Evolutionary conservation across 192 early-diverging fungal species (phyloP).

Genomic region (Dimargaris xerosporica): DNA sequence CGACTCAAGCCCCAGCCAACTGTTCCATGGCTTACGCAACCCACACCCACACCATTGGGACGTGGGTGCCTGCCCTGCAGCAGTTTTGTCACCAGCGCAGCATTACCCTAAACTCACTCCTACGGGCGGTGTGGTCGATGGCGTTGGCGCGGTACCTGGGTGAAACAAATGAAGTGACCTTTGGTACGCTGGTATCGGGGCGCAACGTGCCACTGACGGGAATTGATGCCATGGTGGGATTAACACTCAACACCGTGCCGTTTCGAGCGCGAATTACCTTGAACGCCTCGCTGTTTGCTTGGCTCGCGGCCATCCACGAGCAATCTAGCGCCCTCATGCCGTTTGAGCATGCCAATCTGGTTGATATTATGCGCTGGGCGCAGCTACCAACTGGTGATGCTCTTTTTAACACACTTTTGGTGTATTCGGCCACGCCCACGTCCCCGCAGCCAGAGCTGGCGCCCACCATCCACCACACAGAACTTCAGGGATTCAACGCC

Average conservation of each 20-base stretch:
- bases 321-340: background rate
- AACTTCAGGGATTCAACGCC: background rate
- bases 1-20: no score
- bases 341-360: background rate
- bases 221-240: background rate
- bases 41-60: background rate
- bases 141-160: background rate
- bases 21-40: background rate
- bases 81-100: background rate
- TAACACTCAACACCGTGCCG: background rate
- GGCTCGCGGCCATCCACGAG: background rate
- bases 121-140: constrained; percentile 1
- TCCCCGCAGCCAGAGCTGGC: background rate
- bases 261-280: background rate
- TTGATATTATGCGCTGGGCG: constrained; percentile 3
- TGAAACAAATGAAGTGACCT: background rate
- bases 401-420: background rate
- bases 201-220: background rate
- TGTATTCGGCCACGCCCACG: no score
- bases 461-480: background rate
- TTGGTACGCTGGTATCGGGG: background rate
- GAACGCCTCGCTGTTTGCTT: background rate
- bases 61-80: background rate
- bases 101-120: background rate
- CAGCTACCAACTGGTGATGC: background rate